These are phyloP conservation scores for Berberis thunbergii DNA, from an alignment of 164 flowering plant species.

Conservation along the genomic window DNA sequence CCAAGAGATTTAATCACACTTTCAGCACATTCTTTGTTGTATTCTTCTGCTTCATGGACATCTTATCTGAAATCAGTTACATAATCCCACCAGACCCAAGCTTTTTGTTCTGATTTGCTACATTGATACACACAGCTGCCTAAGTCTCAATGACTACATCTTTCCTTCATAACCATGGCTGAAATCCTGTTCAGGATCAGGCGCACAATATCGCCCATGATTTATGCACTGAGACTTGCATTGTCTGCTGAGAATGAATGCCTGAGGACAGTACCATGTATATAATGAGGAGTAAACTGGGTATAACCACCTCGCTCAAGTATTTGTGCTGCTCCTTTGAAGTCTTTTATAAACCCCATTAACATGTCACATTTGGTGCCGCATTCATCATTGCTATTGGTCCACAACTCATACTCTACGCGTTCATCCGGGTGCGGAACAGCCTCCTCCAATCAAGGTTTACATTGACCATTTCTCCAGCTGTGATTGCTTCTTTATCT, in stretches of 20 bases:
- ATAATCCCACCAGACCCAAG: conserved; percentile 99
- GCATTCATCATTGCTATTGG: conserved; percentile 98
- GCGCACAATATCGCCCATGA: conserved; percentile 96
- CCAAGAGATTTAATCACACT: conserved; percentile 78
- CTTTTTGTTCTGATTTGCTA: conserved; percentile 63
- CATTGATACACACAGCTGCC: conserved; percentile 84
- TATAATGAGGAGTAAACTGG: conserved; percentile 97
- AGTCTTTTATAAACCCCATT: conserved; percentile 81
- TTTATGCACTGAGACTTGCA: conserved; percentile 96
- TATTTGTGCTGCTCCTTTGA: conserved; percentile 89
- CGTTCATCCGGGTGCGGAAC: conserved; percentile 98
- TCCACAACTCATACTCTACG: conserved; percentile 97
- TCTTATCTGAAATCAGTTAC: conserved; percentile 91
- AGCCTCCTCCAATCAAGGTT: conserved; percentile 99
- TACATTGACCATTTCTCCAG: conserved; percentile 87
- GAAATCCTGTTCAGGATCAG: conserved; percentile 98
- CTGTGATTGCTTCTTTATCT: conserved; percentile 50
- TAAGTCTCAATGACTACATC: conserved; percentile 84
- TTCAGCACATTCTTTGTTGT: conserved; percentile 88
- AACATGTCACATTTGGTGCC: conserved; percentile 89
- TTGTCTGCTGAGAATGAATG: conserved; percentile 77
- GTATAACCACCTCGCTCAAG: conserved; percentile 92
- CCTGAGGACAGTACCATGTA: conserved; percentile 98
- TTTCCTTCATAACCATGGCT: conserved; percentile 85
- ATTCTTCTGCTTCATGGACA: conserved; percentile 95